Evolutionary conservation across 768 basidiomycete species (phyloP), one percentile per base, ranked within the genome.

Genomic region (Leccinum disarticulatum): DNA sequence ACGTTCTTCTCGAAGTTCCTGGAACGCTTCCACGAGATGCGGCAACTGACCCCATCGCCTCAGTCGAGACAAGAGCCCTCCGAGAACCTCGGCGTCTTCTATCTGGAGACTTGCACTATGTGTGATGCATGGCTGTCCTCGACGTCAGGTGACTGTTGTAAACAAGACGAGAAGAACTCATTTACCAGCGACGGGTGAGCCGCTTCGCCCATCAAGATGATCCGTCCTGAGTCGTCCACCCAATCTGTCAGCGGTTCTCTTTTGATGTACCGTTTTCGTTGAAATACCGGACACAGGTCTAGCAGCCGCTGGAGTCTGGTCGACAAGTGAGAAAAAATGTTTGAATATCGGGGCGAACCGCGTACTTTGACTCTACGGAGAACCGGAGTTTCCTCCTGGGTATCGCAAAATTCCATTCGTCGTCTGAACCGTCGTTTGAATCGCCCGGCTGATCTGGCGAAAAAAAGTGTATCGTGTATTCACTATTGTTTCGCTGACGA

Each of bases 161-260:
- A 28, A 17, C 27, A 27, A 27, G 7, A 30, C 52, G n/a, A 17
- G 1, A 54, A 22, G 33, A 25, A 49, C 31, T 38, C 4, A 67
- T 77, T 60, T 58, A 81, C 83, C 67, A 81, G 64, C 47, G 81
- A 72, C 11, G 85, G 81, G 70, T 85, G 83, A 2, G 81, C 82
- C 14, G 84, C 83, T 61, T 82, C 82, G 47, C 84, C 85, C 35
- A 84, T 75, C 22, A 86, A 70, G 17, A 82, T 79, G 15, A 84
- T 72, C 57, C 77, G 73, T 14, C 78, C 80, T 11, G 73, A 71
- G 14, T 80, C 77, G 60, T 83, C 83, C 14, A 79, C 74, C 70
- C 81, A 77, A 31, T 73, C 77, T 19, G 80, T 77, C 30, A 80
- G 64, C 11, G 73, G 65, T 9, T 69, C 63, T 49, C 41, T 49